Percentiles rank a stretch among this genome's conserved stretches.
Evolutionary conservation across 2,329 filamentous ascomycete genomes (phyloP).

Genomic region (Colletotrichum horii): DNA sequence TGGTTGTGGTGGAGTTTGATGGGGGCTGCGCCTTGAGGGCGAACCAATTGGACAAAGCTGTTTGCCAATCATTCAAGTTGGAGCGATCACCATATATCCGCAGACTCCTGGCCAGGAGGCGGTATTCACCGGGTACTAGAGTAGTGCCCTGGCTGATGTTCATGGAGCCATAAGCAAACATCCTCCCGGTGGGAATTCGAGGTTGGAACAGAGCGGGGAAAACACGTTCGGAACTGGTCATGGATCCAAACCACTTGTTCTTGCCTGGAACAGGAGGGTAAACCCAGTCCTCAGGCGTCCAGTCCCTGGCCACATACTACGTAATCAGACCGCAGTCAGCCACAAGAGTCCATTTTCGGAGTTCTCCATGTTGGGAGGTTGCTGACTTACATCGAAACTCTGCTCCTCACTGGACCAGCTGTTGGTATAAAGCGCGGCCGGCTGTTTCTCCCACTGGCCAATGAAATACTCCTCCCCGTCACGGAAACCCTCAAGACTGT

Average conservation of each 20-base stretch:
- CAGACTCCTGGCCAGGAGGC: conserved; percentile 47
- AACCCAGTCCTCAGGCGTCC: conserved; percentile 39
- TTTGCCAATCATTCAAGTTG: conserved; percentile 50
- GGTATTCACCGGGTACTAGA: conserved; percentile 9
- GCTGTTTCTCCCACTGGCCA: neutral
- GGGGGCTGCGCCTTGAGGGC: neutral
- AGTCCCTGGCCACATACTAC: neutral
- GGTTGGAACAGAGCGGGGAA: neutral
- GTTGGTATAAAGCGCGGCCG: conserved; percentile 20
- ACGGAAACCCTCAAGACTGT: neutral
- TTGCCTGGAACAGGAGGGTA: conserved; percentile 49
- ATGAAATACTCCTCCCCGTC: neutral
- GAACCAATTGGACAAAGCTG: neutral
- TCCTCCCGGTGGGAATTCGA: neutral
- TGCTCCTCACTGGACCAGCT: conserved; percentile 49
- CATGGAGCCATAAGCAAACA: neutral
- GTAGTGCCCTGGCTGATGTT: neutral
- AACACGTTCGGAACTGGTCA: neutral
- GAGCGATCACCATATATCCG: conserved; percentile 53
- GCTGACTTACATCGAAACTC: neutral
- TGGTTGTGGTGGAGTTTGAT: neutral
- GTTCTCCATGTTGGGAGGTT: accelerated
- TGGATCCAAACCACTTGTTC: conserved; percentile 47
- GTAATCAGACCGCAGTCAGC: neutral
- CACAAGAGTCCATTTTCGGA: neutral